phyloP scores from a whole-genome alignment of 345 rosid species.

The Pelargonium nanum region DNA sequence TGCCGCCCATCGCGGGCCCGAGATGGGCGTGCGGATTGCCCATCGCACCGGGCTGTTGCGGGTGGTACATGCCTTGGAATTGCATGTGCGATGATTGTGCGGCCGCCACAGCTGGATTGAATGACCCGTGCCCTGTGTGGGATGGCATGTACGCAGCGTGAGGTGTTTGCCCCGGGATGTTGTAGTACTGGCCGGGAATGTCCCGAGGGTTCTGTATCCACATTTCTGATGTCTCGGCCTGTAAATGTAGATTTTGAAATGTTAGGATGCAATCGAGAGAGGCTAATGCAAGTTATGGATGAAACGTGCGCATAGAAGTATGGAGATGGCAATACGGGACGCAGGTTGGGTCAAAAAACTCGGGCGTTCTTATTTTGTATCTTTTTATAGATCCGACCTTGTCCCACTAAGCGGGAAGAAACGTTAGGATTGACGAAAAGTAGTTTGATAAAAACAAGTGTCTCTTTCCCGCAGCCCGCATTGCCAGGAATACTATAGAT shows the following conservation, averaged over 20 bases:
- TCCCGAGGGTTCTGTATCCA: slow-evolving; percentile 92
- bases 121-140: slow-evolving; percentile 69
- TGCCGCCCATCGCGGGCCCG: slow-evolving; percentile 74
- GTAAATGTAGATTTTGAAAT: slow-evolving; percentile 1
- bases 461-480: no score
- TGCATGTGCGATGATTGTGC: slow-evolving; percentile 94
- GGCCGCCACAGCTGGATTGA: slow-evolving; percentile 63
- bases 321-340: no score
- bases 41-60: slow-evolving; percentile 61
- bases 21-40: slow-evolving; percentile 66
- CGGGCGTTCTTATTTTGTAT: no score
- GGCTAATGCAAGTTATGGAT: background rate
- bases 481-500: no score
- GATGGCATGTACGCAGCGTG: slow-evolving; percentile 70
- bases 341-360: no score
- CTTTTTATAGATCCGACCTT: no score
- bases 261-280: background rate
- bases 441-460: no score
- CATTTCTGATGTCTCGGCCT: slow-evolving; percentile 87
- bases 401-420: no score
- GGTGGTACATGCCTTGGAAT: slow-evolving; percentile 69
- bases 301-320: no score
- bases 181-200: slow-evolving; percentile 67
- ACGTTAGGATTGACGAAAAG: no score
- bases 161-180: slow-evolving; percentile 72